Evolutionary conservation across 768 basidiomycete genomes (phyloP).

Genomic region (Lentinula sp.): DNA sequence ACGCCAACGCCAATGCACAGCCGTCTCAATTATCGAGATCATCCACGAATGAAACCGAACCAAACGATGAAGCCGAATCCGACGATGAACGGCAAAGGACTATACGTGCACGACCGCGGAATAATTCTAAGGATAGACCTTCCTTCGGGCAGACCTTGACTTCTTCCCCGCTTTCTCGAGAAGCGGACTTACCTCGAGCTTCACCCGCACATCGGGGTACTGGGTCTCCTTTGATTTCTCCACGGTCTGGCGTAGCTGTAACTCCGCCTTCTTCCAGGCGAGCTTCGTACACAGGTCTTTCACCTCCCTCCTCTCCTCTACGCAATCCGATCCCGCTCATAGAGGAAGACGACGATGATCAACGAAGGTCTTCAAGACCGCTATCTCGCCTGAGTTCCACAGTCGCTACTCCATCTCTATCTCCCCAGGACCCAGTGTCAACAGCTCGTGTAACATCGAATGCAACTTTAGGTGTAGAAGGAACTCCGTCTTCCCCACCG

Average conservation of each 20-base stretch:
- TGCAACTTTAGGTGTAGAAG: not conserved
- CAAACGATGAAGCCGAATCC: constrained; percentile 5
- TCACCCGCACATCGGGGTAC: not conserved
- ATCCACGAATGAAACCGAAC: not conserved
- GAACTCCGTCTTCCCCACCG: constrained; percentile 11
- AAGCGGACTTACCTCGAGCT: not conserved
- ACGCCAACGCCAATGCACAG: constrained; percentile 1
- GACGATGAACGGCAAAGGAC: constrained; percentile 3
- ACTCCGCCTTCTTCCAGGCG: not conserved
- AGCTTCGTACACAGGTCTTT: not conserved
- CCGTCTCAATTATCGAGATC: not conserved
- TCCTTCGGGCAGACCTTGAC: not conserved
- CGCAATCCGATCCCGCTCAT: not conserved
- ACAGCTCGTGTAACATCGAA: not conserved
- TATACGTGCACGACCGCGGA: not conserved
- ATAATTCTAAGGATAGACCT: not conserved
- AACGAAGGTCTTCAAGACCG: no score
- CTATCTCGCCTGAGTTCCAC: not conserved
- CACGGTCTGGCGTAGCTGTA: not conserved
- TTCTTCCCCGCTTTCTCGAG: not conserved
- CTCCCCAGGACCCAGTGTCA: not conserved
- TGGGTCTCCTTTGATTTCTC: not conserved
- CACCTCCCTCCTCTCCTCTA: not conserved
- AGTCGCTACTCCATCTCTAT: not conserved
- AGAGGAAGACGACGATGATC: not conserved